A percentile compares a stretch with the other conserved stretches of the same genome.
These are phyloP conservation scores for Carex littledalei DNA, from an alignment of 176 grass and related monocot genomes.

Conservation along the genomic window DNA sequence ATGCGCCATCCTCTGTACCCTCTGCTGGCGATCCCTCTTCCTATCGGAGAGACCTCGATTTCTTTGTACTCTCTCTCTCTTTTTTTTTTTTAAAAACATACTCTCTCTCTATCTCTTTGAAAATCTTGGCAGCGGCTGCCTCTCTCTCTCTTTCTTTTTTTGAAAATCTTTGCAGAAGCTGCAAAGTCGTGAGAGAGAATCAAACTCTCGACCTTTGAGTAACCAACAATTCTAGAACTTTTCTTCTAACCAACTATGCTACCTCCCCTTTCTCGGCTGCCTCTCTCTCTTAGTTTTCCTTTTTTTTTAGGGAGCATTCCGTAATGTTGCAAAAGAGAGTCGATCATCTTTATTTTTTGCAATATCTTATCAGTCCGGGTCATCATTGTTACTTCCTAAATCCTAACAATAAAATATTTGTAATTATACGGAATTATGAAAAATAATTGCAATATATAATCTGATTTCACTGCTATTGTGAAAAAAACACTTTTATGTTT, in stretches of 20 bases:
- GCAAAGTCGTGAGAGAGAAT: no score
- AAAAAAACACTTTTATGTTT: not conserved
- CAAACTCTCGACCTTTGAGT: no score
- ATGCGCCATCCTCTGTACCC: slow-evolving; percentile 17
- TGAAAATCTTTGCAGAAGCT: no score
- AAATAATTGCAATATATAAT: not conserved
- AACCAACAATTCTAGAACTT: no score
- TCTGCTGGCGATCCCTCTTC: slow-evolving; percentile 1
- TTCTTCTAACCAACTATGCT: no score
- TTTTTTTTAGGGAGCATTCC: not conserved
- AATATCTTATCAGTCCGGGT: not conserved
- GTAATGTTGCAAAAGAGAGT: not conserved
- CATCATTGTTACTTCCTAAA: no score
- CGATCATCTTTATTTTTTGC: not conserved
- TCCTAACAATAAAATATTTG: no score
- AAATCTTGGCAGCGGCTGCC: no score
- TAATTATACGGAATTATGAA: not conserved
- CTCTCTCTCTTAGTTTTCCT: not conserved
- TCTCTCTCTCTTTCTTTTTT: no score
- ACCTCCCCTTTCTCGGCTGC: no score
- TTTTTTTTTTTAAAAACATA: no score
- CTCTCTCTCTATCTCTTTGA: not conserved
- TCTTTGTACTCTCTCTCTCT: slow-evolving; percentile 1
- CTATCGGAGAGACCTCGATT: slow-evolving; percentile 30
- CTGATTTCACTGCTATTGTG: not conserved